Evolutionary conservation across 257 asterid species (phyloP), one percentile per base, ranked within the genome.

Genomic region (Jaltomata sinuosa): DNA sequence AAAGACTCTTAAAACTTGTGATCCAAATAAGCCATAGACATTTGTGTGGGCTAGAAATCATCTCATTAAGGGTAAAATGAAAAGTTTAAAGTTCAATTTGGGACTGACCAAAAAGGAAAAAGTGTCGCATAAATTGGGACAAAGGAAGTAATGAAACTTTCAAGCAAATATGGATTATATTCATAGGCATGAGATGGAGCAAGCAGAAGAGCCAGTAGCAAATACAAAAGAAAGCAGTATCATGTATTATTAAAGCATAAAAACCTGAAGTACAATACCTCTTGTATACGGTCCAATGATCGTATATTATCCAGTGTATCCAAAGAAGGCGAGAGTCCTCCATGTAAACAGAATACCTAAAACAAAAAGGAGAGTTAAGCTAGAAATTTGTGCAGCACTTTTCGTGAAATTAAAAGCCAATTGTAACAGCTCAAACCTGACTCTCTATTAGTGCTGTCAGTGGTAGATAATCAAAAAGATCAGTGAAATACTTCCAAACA

Each of bases 391-490:
- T 57, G 85, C 45, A 54, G 87, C 87, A 79, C 85, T 27, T 76
- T 27, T 50, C 76, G 65, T 61, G 67, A 86, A 80, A 85, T 11
- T 11, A 80, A 52, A 84, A 40, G 36, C 5, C 10, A 40, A 53
- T 29, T 27, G 83, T 83, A 69, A 81, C 57, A 65, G 82, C 84
- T 83, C 96, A 89, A 80, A 93, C 99, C 99, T 96, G 99, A 85
- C 98, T 93, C 97, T 96, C 99, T 27, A 96, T 96, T 81, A 96
- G 98, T 86, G 99, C 99, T 81, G 99, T 96, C 90, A 96, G 91
- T 36, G 98, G 99, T 82, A 96, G 90, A 88, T 96, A 96, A 90
- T 96, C 99, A 86, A 96, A 96, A 83, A 96, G 97, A 87, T 96
- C 99, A 74, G 98, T 96, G 90, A 96, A 96, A 86, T 85, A 90